Evolutionary conservation across 2,329 filamentous ascomycete genomes (phyloP).

Genomic region (Emydomyces testavorans): DNA sequence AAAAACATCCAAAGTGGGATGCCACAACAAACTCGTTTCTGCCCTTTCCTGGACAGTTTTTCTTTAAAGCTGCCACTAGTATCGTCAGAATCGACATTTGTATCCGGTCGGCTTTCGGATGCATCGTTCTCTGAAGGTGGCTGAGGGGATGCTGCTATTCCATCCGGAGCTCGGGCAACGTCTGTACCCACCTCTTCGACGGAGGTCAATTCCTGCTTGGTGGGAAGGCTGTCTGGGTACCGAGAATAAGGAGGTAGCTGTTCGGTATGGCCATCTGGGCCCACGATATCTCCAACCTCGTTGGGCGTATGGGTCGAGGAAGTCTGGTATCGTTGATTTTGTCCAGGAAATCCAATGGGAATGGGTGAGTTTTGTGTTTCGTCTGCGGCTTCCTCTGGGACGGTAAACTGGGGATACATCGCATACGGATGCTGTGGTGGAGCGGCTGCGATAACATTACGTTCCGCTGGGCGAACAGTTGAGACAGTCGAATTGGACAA

Average conservation of each 20-base stretch:
- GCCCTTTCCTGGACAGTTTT: slow-evolving; percentile 36
- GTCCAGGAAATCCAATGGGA: slow-evolving; percentile 64
- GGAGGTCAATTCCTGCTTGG: slow-evolving; percentile 41
- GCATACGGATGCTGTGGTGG: slow-evolving; percentile 74
- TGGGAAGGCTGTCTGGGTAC: slow-evolving; percentile 65
- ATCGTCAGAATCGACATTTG: slow-evolving; percentile 17
- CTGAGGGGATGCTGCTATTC: slow-evolving; percentile 12
- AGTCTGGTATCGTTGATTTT: slow-evolving; percentile 56
- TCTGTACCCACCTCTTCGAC: slow-evolving; percentile 22
- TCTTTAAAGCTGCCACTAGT: slow-evolving; percentile 31
- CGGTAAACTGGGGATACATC: slow-evolving; percentile 73
- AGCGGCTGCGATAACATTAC: slow-evolving; percentile 48
- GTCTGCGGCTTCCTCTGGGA: slow-evolving; percentile 44
- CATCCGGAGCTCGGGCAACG: slow-evolving; percentile 36
- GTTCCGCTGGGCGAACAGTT: slow-evolving; percentile 49
- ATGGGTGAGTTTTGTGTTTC: slow-evolving; percentile 29
- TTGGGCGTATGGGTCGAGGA: slow-evolving; percentile 57
- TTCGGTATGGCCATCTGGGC: slow-evolving; percentile 78
- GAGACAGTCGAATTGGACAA: slow-evolving; percentile 61
- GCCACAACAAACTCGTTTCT: slow-evolving; percentile 38
- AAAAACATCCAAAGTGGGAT: slow-evolving; percentile 43
- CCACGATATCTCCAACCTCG: slow-evolving; percentile 75
- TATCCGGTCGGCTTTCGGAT: slow-evolving; percentile 5
- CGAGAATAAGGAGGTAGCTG: slow-evolving; percentile 83
- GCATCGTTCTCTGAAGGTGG: slow-evolving; percentile 10